phyloP scores from a whole-genome alignment of 2,329 filamentous ascomycete species.

The Trichoderma sp. region DNA sequence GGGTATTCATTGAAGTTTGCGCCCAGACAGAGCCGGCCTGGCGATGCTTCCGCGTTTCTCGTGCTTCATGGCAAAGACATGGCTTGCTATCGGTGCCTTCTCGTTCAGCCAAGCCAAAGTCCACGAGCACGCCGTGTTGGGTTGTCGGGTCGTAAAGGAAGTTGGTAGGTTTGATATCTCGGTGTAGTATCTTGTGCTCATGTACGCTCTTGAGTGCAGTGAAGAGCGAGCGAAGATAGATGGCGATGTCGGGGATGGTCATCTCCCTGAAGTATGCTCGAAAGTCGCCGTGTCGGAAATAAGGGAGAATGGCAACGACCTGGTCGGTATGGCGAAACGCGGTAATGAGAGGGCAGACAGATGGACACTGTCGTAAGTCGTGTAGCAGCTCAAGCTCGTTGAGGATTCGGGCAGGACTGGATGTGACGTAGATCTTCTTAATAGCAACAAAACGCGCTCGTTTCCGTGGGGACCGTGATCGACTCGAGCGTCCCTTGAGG shows the following conservation, averaged over 20 bases:
- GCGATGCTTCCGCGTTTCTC: conserved; percentile 59
- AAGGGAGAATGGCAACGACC: conserved; percentile 90
- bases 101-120: conserved; percentile 93
- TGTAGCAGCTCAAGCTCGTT: conserved; percentile 94
- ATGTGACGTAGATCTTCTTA: conserved; percentile 99
- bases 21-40: conserved; percentile 58
- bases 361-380: conserved; percentile 76
- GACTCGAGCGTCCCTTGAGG: conserved; percentile 47
- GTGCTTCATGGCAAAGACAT: conserved; percentile 74
- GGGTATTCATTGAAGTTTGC: conserved; percentile 47
- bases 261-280: conserved; percentile 91
- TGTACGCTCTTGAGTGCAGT: conserved; percentile 82
- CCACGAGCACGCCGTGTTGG: conserved; percentile 87
- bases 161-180: conserved; percentile 97
- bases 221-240: conserved; percentile 88
- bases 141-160: conserved; percentile 86
- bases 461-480: conserved; percentile 31
- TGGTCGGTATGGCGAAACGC: conserved; percentile 95
- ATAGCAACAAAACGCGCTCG: conserved; percentile 80
- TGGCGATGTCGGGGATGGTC: conserved; percentile 77
- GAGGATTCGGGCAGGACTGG: conserved; percentile 85
- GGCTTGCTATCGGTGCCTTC: conserved; percentile 73
- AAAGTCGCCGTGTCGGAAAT: conserved; percentile 95
- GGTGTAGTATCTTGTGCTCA: conserved; percentile 78
- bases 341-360: conserved; percentile 92